Evolutionary conservation across 257 asterid species (phyloP), one percentile per base, ranked within the genome.

Genomic region (Agastache rugosa): DNA sequence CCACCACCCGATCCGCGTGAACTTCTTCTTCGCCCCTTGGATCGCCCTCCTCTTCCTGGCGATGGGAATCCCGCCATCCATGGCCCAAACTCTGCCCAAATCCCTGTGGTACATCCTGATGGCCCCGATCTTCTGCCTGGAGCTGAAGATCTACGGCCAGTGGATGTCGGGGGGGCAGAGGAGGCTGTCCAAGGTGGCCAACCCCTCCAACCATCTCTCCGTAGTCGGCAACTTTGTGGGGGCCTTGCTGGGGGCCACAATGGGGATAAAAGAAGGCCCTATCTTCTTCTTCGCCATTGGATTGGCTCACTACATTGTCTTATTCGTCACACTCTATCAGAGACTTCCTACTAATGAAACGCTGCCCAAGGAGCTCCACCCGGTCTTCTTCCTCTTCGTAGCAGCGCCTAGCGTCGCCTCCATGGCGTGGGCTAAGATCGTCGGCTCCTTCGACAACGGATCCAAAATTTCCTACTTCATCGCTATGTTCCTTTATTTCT

Each of bases 111-210:
- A 94, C 75, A 31, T 88, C 54, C 91, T 92, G n/a, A 94, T 94
- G 99, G 20, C 90, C 0, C 99, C 99, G 0, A 54, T 94, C 20
- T 83, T 87, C 12, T 64, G 78, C 45, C 84, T 92, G 8, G 97
- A 94, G 91, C 84, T 94, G 19, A 94, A 94, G 80, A 85, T 94
- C 55, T 94, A 94, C 61, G 99, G 99, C 1, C 97, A 90, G 79
- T 94, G 99, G 99, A 92, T 92, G 97, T 94, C 97, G 0, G 99
- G 99, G 3, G 97, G 99, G 6, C 91, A 89, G 68, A 69, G 96
- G 67, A 73, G 96, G 88, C 91, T 94, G 5, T 94, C 99, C 0
- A 92, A 90, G 70, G 97, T 94, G 63, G 99, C 99, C 1, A 94
- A 94, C 71, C 97, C 99, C 1, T 89, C 97, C 2, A 94, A 92